Percentiles rank a stretch among this genome's conserved stretches.
phyloP scores from a whole-genome alignment of 352 stramenopile genomes.

The Pseudoperonospora humuli region DNA sequence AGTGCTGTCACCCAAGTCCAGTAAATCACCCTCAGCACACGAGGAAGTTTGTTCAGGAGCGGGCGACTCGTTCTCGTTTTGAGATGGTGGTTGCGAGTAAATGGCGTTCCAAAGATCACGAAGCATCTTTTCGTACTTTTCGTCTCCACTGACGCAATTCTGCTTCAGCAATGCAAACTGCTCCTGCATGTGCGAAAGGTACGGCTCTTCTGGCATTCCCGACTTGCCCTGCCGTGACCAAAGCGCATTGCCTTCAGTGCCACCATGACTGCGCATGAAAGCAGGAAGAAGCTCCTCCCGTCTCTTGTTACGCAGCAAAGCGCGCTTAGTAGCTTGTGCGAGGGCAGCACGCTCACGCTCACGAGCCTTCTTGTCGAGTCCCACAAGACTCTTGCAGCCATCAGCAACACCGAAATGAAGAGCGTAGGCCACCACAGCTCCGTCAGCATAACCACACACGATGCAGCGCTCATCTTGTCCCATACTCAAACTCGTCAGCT shows the following conservation, averaged over 20 bases:
- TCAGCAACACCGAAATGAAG: conserved; percentile 77
- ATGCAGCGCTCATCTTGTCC: conserved; percentile 79
- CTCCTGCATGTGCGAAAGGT: conserved; percentile 56
- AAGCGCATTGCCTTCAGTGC: conserved; percentile 24
- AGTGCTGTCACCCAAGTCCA: conserved; percentile 16
- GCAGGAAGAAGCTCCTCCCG: conserved; percentile 39
- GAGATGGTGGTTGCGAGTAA: conserved; percentile 43
- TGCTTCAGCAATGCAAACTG: conserved; percentile 63
- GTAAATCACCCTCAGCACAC: conserved; percentile 22
- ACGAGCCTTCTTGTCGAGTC: conserved; percentile 63
- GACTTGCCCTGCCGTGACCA: conserved; percentile 53
- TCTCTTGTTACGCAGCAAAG: conserved; percentile 54
- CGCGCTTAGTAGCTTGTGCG: conserved; percentile 60
- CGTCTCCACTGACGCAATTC: conserved; percentile 52
- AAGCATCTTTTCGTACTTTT: conserved; percentile 54
- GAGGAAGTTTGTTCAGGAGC: conserved; percentile 10
- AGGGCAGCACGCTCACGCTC: conserved; percentile 74
- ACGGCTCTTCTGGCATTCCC: conserved; percentile 42
- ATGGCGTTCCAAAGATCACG: conserved; percentile 58
- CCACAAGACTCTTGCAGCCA: conserved; percentile 58
- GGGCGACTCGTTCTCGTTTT: conserved; percentile 12
- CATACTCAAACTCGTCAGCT: conserved; percentile 64
- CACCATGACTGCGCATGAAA: conserved; percentile 37
- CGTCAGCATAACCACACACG: conserved; percentile 73
- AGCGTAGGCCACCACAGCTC: conserved; percentile 68